These are phyloP conservation scores for Fusarium duplospermum DNA, from an alignment of 2,329 filamentous ascomycete species.

Conservation along the genomic window DNA sequence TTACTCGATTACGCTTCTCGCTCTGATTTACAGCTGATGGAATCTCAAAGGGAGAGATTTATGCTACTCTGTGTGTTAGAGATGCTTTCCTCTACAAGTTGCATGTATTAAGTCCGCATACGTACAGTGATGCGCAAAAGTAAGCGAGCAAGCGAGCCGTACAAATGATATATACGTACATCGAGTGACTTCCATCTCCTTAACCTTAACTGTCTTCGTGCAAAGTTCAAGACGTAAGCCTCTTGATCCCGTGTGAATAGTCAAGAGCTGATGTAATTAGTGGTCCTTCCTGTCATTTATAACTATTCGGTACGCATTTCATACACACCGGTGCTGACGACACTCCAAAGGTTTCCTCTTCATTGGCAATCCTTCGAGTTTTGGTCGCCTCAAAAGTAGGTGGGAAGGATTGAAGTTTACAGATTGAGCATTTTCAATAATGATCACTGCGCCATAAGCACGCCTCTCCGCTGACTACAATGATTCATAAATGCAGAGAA, in stretches of 20 bases:
- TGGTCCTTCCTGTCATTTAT: not conserved
- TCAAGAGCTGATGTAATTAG: not conserved
- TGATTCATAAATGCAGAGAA: not conserved
- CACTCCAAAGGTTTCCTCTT: not conserved
- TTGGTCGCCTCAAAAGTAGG: not conserved
- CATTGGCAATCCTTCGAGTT: not conserved
- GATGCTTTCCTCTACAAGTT: not conserved
- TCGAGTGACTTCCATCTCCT: not conserved
- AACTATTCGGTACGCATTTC: not conserved
- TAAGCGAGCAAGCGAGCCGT: not conserved
- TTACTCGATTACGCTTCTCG: not conserved
- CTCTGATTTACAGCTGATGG: not conserved
- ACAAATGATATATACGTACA: not conserved
- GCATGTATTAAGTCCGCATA: not conserved
- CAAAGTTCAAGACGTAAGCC: too few relatives aligned
- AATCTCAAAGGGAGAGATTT: not conserved
- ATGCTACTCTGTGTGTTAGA: not conserved
- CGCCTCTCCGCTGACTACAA: not conserved
- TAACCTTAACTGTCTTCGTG: too few relatives aligned
- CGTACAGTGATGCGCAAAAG: not conserved
- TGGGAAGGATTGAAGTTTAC: not conserved
- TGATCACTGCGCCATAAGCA: not conserved
- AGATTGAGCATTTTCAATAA: not conserved
- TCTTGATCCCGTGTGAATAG: not conserved
- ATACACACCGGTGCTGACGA: not conserved